Base-by-base conservation (phyloP, 1,284 basidiomycete genomes). In the Anthracocystis walkeri region DNA sequence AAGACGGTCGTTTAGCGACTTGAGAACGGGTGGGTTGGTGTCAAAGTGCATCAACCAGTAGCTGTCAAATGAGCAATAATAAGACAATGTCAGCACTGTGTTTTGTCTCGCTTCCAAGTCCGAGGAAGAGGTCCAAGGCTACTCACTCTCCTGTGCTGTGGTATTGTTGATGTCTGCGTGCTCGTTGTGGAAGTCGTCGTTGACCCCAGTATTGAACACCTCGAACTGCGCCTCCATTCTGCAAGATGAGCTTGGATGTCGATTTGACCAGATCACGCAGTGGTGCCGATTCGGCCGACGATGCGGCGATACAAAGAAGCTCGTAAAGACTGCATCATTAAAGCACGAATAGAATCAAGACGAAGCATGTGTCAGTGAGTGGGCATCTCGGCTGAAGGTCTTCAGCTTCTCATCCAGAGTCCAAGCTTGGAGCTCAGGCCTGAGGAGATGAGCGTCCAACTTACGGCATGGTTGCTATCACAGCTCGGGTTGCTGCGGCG, bases 31-130 rank as follows among this genome's bases (percentile, higher is more conserved):
- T 8, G 93, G 93, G 8, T 92, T 92, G 4, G 92, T 90, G 87
- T 95, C 93, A 84, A 94, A 95, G 84, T 94, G 90, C 88, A 95
- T 89, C 16, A 91, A 90, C 92, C 93, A 95, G 86, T 94, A 94
- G 82, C 93, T 95, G 80, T 42, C 33, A 23, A 11, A 23, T 11
- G 31, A n/a, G 18, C 44, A 49, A 25, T 16, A 23, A 29, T 2
- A 52, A 21, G 23, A 3, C 18, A 18, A 35, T 46, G 46, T 58
- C 56, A 58, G 56, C 18, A 31, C 16, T 16, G 16, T 14, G 20
- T 49, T 20, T 5, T 20, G 12, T 33, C 5, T n/a, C 12, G 14
- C 14, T 38, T 38, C 6, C 12, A 38, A 4, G 35, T 38, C 35
- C 3, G 35, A 10, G 16, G 12, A 38, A 38, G 35, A 14, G 14